Conservation (phyloP, 805 yeast species). For the Naumovozyma dairenensis region DNA sequence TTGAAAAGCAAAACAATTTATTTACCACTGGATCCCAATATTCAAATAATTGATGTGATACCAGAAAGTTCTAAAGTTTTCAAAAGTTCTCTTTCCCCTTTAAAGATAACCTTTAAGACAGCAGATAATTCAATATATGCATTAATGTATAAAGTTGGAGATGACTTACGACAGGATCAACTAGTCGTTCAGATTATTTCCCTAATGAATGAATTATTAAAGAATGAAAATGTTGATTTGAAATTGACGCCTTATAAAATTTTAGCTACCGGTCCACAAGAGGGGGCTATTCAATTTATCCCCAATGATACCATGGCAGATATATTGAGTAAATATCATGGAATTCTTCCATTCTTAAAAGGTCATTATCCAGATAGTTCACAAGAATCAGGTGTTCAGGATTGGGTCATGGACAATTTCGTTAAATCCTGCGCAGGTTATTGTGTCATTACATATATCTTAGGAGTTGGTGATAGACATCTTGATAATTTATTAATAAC, state of each 20-base stretch:
- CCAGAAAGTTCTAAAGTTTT: slow-evolving; percentile 79
- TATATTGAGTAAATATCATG: slow-evolving; percentile 63
- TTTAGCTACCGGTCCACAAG: slow-evolving; percentile 80
- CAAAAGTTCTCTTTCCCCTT: slow-evolving; percentile 83
- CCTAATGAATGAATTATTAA: slow-evolving; percentile 79
- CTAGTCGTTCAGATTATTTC: slow-evolving; percentile 88
- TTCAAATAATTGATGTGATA: slow-evolving; percentile 61
- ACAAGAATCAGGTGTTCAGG: slow-evolving; percentile 29
- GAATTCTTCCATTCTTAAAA: slow-evolving; percentile 62
- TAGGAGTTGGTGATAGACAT: slow-evolving; percentile 97
- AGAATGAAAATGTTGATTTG: slow-evolving; percentile 84
- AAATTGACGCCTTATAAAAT: slow-evolving; percentile 82
- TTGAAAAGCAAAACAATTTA: slow-evolving; percentile 41
- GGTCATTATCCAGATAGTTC: slow-evolving; percentile 49
- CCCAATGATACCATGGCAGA: slow-evolving; percentile 84
- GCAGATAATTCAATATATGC: slow-evolving; percentile 46
- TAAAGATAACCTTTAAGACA: slow-evolving; percentile 71
- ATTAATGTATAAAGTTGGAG: slow-evolving; percentile 91
- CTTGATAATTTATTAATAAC: slow-evolving; percentile 77
- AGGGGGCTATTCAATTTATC: slow-evolving; percentile 90
- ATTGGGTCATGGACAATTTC: slow-evolving; percentile 80
- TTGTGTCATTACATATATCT: slow-evolving; percentile 85
- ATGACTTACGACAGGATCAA: slow-evolving; percentile 91
- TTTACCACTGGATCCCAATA: slow-evolving; percentile 76
- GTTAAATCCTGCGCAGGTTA: slow-evolving; percentile 95